Evolutionary conservation across 345 rosid species (phyloP), one percentile per base, ranked within the genome.

Genomic region (Gossypium mustelinum): DNA sequence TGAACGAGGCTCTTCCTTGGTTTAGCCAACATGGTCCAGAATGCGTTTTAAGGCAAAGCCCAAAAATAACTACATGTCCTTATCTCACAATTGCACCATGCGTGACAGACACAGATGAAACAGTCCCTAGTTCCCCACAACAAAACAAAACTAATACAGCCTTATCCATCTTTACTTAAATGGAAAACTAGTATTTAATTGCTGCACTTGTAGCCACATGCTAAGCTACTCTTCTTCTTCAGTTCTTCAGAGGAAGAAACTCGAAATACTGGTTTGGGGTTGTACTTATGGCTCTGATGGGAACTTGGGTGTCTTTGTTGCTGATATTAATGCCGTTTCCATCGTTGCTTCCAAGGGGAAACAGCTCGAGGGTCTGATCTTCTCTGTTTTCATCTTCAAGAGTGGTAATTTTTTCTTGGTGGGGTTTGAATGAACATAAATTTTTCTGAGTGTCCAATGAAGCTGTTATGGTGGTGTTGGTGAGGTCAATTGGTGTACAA

Each of bases 201-300:
- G 50, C 72, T 75, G 70, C 60, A 55, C 70, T 80, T 76, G 50
- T 80, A 47, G 68, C 79, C 90, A 84, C 90, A 85, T 85, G 90
- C 81, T 48, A 61, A 14, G 51, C 64, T 52, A 57, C 62, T 48
- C 34, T 59, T 39, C 66, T 50, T 76, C 73, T 76, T 88, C 80
- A 88, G 70, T 79, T 86, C 82, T 82, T 87, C 78, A 82, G 81
- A 63, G 94, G 91, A 70, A 89, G 84, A 79, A 88, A 90, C 86
- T 90, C 90, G 68, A 88, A 79, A 67, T 70, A 86, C 78, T 84
- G 84, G 83, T 68, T 70, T 72, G 85, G 80, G 69, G 74, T 84
- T 14, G 66, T 68, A 62, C 83, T 84, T 59, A 82, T 63, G 72
- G 79, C 54, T 73, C 50, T 78, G 75, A 73, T 80, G 76, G 24